Evolutionary conservation across 2,329 filamentous ascomycete species (phyloP).

Genomic region (Fusarium continuum): DNA sequence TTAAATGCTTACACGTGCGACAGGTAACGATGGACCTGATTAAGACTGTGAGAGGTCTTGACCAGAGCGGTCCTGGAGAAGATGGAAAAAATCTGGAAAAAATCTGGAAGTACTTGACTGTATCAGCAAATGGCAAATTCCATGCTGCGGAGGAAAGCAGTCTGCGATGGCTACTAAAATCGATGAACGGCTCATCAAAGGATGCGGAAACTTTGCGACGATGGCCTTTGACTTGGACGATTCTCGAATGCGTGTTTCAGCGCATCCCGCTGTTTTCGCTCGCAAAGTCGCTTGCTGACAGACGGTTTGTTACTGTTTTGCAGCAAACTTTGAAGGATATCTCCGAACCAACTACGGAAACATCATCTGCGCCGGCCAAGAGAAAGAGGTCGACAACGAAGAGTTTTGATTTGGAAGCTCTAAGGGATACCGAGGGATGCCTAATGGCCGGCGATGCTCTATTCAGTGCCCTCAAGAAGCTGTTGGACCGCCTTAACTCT

Average conservation of each 20-base stretch:
- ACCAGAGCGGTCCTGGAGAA: conserved; percentile 58
- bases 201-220: conserved; percentile 63
- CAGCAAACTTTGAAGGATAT: conserved; percentile 72
- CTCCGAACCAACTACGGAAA: conserved; percentile 47
- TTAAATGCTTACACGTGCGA: conserved; percentile 33
- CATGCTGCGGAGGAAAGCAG: conserved; percentile 66
- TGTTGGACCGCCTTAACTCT: conserved; percentile 57
- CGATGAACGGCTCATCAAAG: conserved; percentile 60
- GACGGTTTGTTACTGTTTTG: conserved; percentile 72
- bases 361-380: conserved; percentile 49
- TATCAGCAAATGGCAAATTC: conserved; percentile 54
- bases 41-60: conserved; percentile 63
- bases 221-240: conserved; percentile 67
- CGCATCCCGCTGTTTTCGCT: conserved; percentile 75
- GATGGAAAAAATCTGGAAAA: conserved; percentile 58
- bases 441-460: conserved; percentile 59
- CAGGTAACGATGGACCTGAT: conserved; percentile 55
- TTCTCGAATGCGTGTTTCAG: conserved; percentile 68
- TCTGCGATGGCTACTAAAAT: conserved; percentile 70
- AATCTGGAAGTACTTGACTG: conserved; percentile 60
- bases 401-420: conserved; percentile 51
- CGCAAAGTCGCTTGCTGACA: conserved; percentile 75
- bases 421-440: conserved; percentile 54
- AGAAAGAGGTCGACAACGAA: conserved; percentile 56
- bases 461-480: conserved; percentile 56